Conservation (phyloP, 345 rosid genomes). For the Melaleuca quinquenervia region DNA sequence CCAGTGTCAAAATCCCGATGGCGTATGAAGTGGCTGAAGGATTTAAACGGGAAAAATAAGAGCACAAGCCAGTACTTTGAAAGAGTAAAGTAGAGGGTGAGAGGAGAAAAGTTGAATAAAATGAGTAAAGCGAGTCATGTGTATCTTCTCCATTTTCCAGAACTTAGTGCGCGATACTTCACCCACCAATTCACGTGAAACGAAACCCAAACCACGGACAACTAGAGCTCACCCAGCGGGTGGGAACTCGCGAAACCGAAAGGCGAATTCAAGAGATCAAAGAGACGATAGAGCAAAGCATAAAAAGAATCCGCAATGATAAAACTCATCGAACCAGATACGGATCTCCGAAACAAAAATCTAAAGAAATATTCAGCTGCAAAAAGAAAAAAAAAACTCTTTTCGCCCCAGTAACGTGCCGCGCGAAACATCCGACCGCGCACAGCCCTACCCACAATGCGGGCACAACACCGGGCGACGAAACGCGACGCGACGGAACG, state of each 20-base stretch:
- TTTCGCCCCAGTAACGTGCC: not conserved
- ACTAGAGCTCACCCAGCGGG: not conserved
- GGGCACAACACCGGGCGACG: not conserved
- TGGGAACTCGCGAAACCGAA: not conserved
- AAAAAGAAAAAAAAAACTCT: not conserved
- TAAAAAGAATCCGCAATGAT: not conserved
- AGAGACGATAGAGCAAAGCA: not conserved
- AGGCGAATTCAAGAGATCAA: not conserved
- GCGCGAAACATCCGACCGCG: not conserved
- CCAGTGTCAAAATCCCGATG: not conserved
- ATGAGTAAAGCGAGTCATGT: not conserved
- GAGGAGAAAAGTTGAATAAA: not conserved
- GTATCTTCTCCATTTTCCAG: not conserved
- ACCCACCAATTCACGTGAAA: not conserved
- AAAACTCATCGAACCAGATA: not conserved
- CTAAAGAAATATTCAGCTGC: not conserved
- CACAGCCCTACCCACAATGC: not conserved
- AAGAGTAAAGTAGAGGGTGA: not conserved
- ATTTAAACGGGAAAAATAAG: not conserved
- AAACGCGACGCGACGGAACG: not conserved
- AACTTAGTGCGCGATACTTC: not conserved
- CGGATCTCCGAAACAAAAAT: not conserved
- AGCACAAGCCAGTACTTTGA: not conserved
- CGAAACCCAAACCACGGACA: not conserved
- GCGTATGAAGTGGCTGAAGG: not conserved